Conservation (phyloP, 139 green algal species). For the Chlamydomonas sp. region DNA sequence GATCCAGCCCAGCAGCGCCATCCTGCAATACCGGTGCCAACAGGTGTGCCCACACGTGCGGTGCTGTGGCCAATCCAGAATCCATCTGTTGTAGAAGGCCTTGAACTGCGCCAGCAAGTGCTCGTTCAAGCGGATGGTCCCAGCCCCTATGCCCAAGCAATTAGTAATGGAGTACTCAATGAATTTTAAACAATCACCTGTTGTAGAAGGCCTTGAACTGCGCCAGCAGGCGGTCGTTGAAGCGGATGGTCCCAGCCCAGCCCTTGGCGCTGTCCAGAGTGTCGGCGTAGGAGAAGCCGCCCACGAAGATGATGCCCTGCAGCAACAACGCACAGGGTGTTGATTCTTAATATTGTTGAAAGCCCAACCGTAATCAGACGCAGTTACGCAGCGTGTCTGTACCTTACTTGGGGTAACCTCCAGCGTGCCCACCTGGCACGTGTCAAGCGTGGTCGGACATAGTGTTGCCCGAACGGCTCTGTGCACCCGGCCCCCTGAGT, state of each 20-base stretch:
- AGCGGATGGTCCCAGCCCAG: conserved; percentile 96
- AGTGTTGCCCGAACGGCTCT: no score
- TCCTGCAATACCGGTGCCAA: no score
- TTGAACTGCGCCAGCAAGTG: conserved; percentile 87
- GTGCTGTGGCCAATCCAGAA: neutral
- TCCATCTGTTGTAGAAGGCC: conserved; percentile 58
- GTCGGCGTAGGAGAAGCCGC: conserved; percentile 96
- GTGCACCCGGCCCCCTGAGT: no score
- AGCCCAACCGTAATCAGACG: neutral
- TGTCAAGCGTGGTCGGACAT: neutral
- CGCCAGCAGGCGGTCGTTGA: conserved; percentile 82
- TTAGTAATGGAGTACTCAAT: neutral
- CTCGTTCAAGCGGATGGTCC: conserved; percentile 92
- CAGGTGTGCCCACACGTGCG: neutral
- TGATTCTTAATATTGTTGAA: neutral
- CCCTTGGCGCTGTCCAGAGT: conserved; percentile 98
- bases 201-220: conserved; percentile 85
- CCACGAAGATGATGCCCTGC: conserved; percentile 86
- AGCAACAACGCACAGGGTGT: neutral
- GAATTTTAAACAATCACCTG: neutral
- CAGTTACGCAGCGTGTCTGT: conserved; percentile 2
- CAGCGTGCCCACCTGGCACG: neutral
- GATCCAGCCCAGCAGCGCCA: no score
- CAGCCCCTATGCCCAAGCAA: conserved; percentile 64
- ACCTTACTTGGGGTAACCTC: neutral